phyloP scores from a whole-genome alignment of 2,329 filamentous ascomycete genomes.

The Dothideomycetes sp. region DNA sequence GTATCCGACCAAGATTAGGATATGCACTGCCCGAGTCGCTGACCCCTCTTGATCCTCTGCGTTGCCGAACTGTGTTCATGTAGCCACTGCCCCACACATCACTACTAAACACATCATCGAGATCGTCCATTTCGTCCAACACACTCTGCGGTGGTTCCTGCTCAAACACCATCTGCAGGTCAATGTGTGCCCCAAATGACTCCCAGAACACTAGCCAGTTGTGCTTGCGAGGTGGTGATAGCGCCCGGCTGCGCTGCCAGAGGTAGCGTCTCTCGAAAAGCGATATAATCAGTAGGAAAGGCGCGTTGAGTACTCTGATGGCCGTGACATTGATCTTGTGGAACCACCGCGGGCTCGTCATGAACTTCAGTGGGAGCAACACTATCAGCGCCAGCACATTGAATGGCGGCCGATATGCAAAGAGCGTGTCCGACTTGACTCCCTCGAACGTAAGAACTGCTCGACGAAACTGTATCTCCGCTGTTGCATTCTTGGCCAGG shows the following conservation, averaged over 20 bases:
- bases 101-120: constrained; percentile 34
- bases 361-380: constrained; percentile 64
- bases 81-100: constrained; percentile 29
- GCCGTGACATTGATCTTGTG: constrained; percentile 78
- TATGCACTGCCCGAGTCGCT: constrained; percentile 7
- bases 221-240: constrained; percentile 26
- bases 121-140: constrained; percentile 35
- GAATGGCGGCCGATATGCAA: constrained; percentile 73
- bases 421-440: constrained; percentile 74
- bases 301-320: constrained; percentile 64
- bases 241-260: constrained; percentile 38
- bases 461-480: constrained; percentile 74
- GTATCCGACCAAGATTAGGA: constrained; percentile 6
- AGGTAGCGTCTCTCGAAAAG: constrained; percentile 59
- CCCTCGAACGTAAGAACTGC: constrained; percentile 76
- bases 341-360: constrained; percentile 75
- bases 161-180: constrained; percentile 63
- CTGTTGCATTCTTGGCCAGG: constrained; percentile 63
- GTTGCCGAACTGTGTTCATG: constrained; percentile 5
- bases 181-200: constrained; percentile 58
- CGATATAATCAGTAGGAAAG: constrained; percentile 60
- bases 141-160: constrained; percentile 52
- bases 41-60: constrained; percentile 6
- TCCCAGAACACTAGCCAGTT: constrained; percentile 49
- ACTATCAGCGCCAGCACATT: constrained; percentile 68